Conservation (phyloP, 441 rosid species). For the Pelargonium citronellum region DNA sequence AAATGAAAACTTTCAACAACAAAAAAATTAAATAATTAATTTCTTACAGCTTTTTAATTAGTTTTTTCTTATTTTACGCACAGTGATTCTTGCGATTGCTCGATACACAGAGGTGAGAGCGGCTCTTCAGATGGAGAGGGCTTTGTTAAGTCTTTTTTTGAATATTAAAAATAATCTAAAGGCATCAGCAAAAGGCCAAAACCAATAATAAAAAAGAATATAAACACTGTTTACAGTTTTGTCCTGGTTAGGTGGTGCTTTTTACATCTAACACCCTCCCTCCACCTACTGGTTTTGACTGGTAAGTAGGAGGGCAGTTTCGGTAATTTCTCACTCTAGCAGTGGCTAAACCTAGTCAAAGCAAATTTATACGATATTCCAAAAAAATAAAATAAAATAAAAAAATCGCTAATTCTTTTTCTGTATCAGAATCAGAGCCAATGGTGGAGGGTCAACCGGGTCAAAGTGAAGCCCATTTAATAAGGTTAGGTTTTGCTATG, state of each 20-base stretch:
- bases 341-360: not conserved
- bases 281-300: not conserved
- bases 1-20: not conserved
- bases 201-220: conserved; percentile 5
- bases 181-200: conserved; percentile 2
- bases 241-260: not conserved
- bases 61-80: not conserved
- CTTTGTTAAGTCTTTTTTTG: not conserved
- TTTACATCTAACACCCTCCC: not conserved
- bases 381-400: not conserved
- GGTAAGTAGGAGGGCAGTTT: conserved; percentile 1
- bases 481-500: not conserved
- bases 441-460: not conserved
- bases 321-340: not conserved
- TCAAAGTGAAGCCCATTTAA: not conserved
- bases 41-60: not conserved
- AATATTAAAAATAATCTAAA: not conserved
- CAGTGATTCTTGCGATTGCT: not conserved
- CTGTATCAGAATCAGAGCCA: not conserved
- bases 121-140: conserved; percentile 7
- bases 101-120: not conserved
- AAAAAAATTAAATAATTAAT: not conserved
- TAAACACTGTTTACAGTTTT: not conserved
- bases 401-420: not conserved
- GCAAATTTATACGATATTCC: not conserved